Evolutionary conservation across 345 rosid genomes (phyloP).

Genomic region (Hibiscus syriacus): DNA sequence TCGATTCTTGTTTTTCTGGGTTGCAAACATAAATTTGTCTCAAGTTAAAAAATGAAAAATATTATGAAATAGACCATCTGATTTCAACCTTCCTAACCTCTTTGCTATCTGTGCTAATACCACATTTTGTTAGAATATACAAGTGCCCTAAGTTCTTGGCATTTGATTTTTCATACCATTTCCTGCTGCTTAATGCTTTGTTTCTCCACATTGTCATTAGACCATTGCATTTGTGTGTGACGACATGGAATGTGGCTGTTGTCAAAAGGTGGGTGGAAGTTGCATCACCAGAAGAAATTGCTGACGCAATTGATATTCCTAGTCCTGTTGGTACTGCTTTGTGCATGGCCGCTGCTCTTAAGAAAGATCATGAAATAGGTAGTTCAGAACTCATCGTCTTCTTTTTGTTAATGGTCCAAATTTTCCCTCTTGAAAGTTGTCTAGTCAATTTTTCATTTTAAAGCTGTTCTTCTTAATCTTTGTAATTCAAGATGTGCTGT

Average conservation of each 20-base stretch:
- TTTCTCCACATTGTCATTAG: conserved; percentile 31
- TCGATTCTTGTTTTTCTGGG: neutral
- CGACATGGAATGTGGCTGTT: conserved; percentile 88
- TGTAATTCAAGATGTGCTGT: neutral
- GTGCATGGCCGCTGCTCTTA: too few species aligned
- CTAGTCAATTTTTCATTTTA: neutral
- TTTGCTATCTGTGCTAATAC: neutral
- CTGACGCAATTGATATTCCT: conserved; percentile 64
- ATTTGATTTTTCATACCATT: neutral
- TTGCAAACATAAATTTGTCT: neutral
- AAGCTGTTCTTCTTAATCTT: neutral
- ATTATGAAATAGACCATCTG: neutral
- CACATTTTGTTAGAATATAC: neutral
- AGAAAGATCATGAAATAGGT: conserved; percentile 93
- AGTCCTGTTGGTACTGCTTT: too few species aligned
- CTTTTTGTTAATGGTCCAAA: neutral
- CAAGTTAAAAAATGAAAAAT: neutral
- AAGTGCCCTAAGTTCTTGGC: neutral
- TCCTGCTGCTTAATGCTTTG: conserved; percentile 4
- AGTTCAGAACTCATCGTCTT: conserved; percentile 19
- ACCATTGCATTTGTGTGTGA: conserved; percentile 82
- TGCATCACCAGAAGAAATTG: conserved; percentile 58
- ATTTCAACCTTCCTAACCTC: neutral
- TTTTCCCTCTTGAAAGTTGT: neutral
- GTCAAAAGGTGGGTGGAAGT: conserved; percentile 96